Conservation (phyloP, 1,139 yeast genomes). For the Candida sojae region DNA sequence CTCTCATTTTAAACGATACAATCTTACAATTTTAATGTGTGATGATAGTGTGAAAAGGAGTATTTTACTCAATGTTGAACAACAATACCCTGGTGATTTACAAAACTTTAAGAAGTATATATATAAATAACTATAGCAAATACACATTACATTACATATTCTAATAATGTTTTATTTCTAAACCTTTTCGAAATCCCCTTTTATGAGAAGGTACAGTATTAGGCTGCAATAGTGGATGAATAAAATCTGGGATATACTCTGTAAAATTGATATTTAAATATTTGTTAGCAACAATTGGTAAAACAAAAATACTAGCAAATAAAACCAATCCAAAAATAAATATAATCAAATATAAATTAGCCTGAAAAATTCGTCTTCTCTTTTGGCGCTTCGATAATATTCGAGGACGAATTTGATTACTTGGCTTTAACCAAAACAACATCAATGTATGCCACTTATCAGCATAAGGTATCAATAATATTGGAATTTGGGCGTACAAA, state of each 20-base stretch:
- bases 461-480: conserved; percentile 54
- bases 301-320: conserved; percentile 37
- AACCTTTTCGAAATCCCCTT: conserved; percentile 39
- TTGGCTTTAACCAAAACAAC: conserved; percentile 80
- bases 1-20: conserved; percentile 27
- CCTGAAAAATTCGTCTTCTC: conserved; percentile 28
- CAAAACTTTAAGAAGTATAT: conserved; percentile 5
- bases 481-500: conserved; percentile 51
- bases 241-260: conserved; percentile 34
- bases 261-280: conserved; percentile 38
- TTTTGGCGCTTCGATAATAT: conserved; percentile 35
- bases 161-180: conserved; percentile 15
- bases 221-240: conserved; percentile 46
- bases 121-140: conserved; percentile 2
- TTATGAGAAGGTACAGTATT: conserved; percentile 21
- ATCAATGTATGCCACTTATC: conserved; percentile 79
- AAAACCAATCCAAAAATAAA: conserved; percentile 36
- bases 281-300: conserved; percentile 40
- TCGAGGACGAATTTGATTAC: conserved; percentile 47
- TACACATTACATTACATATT: not conserved
- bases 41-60: conserved; percentile 10
- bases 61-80: conserved; percentile 14
- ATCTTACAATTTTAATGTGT: conserved; percentile 19
- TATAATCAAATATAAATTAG: conserved; percentile 40
- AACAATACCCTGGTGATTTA: conserved; percentile 8